Evolutionary conservation across 1,139 yeast genomes (phyloP), one percentile per base, ranked within the genome.

Genomic region (Lizanozyma gosingica): DNA sequence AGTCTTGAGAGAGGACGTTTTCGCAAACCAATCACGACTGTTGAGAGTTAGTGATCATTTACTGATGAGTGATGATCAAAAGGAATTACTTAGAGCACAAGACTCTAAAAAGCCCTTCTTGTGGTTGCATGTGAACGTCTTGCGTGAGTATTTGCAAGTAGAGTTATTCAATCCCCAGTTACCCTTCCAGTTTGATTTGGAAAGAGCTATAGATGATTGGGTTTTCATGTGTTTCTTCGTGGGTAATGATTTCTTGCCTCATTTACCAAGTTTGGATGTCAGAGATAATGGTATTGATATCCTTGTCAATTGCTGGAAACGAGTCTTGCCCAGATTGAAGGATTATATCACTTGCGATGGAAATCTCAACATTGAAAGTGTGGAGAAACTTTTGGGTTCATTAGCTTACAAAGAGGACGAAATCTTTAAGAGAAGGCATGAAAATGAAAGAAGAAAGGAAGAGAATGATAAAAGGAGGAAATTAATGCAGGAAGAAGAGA

Each of bases 181-280:
- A 27, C 73, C 87, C 1, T 83, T 85, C 53, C 75, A 80, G 15
- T 88, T 83, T 62, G 97, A 92, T 56, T 63, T 88, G 45, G 99
- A 94, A 62, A 73, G 98, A 43, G 97, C 97, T 2, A 82, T 94
- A 45, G 99, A 94, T 58, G 99, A 94, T 63, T 94, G 98, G 98
- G 90, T 94, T 15, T 94, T 94, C 51, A 83, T 94, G 90, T 92
- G 97, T 73, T 94, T 94, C 67, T 94, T 94, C 57, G 95, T 92
- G 43, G 99, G 99, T 59, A 94, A 94, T 57, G 99, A 94, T 77
- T 94, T 94, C 71, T 70, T 94, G 55, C 99, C 99, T 2, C 98
- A 92, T 62, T 67, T 94, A 49, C 98, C 99, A 4, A 81, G 94
- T 40, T 71, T 94, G 46, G 97, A 92, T 56, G 97, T 92, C 36